Evolutionary conservation across 192 early-diverging fungal species (phyloP), one percentile per base, ranked within the genome.

Genomic region (Coemansia sp.): DNA sequence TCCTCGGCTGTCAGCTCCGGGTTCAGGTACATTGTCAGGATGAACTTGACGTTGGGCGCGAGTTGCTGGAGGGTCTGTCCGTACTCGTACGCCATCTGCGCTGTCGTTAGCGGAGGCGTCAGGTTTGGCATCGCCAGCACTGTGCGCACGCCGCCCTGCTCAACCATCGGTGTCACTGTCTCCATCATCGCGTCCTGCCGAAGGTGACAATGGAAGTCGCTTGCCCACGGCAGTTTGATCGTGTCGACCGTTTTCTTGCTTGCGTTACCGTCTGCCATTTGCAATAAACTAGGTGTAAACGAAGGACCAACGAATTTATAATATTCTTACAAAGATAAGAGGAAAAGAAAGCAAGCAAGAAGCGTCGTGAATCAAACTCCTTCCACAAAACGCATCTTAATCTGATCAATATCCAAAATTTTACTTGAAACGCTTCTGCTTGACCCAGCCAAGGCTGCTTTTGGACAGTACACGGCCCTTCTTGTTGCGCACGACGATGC

Each of bases 111-210:
- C 2, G 95, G 92, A 20, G 97, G 95, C 48, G 89, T 87, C 52
- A 97, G 75, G 74, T 98, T 98, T 58, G 97, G 97, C 95, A 99
- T 99, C 40, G 97, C 91, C 53, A 93, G 92, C 19, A 89, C 94
- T 14, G 92, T 86, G 28, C 86, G 83, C 50, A 95, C 86, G 40
- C 97, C 95, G 44, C 91, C 90, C 59, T 84, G 81, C 48, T 79
- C 69, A 15, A 99, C 83, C 48, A 84, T 77, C 17, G 94, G 93
- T n/a, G 92, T 91, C 11, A 97, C 91, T 61, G 87, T 87, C 25
- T 84, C 72, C 93, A 97, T 97, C 75, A 99, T 87, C 30, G 84
- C 87, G 50, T 89, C 95, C 72, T 96, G 94, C 29, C 97, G 89
- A 58, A 97, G 79, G 62, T 98, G 97, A 58, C 90, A 81, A 82